Percentiles rank a stretch among this genome's conserved stretches.
Conservation (phyloP, 768 basidiomycete genomes). For the Saitozyma sp. region DNA sequence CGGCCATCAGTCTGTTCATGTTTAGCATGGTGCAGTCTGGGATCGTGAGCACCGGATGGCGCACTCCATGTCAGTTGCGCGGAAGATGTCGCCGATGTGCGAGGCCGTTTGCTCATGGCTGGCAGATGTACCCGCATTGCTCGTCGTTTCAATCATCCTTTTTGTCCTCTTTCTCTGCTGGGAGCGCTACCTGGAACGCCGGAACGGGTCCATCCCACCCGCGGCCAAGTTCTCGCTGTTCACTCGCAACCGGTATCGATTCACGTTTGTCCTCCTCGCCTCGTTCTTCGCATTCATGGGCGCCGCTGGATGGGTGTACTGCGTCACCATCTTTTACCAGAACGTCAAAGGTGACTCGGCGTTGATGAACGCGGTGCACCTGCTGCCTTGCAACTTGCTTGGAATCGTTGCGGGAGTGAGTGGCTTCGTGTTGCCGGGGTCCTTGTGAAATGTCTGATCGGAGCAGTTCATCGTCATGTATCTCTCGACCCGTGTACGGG, state of each 20-base stretch:
- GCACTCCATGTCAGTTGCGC: slow-evolving; percentile 57
- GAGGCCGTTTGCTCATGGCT: not conserved
- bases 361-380: slow-evolving; percentile 16
- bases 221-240: slow-evolving; percentile 31
- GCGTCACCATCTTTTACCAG: slow-evolving; percentile 26
- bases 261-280: slow-evolving; percentile 14
- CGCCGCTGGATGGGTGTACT: slow-evolving; percentile 16
- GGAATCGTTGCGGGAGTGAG: slow-evolving; percentile 17
- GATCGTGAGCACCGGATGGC: slow-evolving; percentile 62
- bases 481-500: slow-evolving; percentile 8
- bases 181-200: slow-evolving; percentile 63
- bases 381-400: slow-evolving; percentile 11
- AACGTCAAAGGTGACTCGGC: slow-evolving; percentile 22
- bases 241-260: slow-evolving; percentile 19
- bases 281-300: slow-evolving; percentile 11
- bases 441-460: not conserved
- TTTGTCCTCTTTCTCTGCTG: slow-evolving; percentile 63
- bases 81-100: not conserved
- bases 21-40: slow-evolving; percentile 71
- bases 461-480: not conserved
- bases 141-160: slow-evolving; percentile 64
- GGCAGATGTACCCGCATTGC: slow-evolving; percentile 66
- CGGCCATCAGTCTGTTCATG: slow-evolving; percentile 65
- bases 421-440: not conserved
- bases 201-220: slow-evolving; percentile 22